Evolutionary conservation across 2,329 filamentous ascomycete species (phyloP), one percentile per base, ranked within the genome.

Genomic region (Endothia cerciana): DNA sequence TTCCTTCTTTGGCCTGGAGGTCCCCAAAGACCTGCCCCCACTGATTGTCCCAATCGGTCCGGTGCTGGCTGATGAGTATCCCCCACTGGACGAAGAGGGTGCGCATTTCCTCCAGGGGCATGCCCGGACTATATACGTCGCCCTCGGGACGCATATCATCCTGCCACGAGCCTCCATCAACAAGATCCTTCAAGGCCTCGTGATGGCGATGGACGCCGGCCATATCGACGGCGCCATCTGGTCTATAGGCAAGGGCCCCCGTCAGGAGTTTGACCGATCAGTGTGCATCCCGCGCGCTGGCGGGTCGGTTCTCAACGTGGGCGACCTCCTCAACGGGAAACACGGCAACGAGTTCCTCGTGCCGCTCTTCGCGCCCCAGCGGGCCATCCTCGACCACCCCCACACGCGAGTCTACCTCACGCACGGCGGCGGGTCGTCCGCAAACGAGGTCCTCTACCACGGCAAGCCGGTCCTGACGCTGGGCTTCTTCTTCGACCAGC

Each of bases 1-100:
- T 62, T 80, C 78, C 0, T 82, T 82, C 67, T 79, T 76, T 64
- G 80, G 79, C 0, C 71, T 82, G 8, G 80, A 83, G 60, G 72
- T 75, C 1, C 76, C 80, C 0, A 77, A 76, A 28, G 79, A 82
- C 63, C 65, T 82, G 2, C 80, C 80, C 1, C 80, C 80, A 1
- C 70, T 77, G 1, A 74, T 77, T 30, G 72, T 73, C 2, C 66
- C 77, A 1, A 74, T 82, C 2, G 81, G 80, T 0, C 81, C 80
- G 1, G 74, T 81, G 1, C 71, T 82, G 6, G 67, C 72, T 1
- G 77, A 79, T 40, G 67, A 71, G 17, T 80, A 74, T 56, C 71
- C 74, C 4, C 70, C 73, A 0, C 68, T 82, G 4, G 73, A 75
- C 4, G 61, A 66, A 0, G 63, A 65, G 0, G 66, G 71, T 30